These are phyloP conservation scores for Bombardia bombarda DNA, from an alignment of 495 filamentous ascomycete species.

Conservation along the genomic window DNA sequence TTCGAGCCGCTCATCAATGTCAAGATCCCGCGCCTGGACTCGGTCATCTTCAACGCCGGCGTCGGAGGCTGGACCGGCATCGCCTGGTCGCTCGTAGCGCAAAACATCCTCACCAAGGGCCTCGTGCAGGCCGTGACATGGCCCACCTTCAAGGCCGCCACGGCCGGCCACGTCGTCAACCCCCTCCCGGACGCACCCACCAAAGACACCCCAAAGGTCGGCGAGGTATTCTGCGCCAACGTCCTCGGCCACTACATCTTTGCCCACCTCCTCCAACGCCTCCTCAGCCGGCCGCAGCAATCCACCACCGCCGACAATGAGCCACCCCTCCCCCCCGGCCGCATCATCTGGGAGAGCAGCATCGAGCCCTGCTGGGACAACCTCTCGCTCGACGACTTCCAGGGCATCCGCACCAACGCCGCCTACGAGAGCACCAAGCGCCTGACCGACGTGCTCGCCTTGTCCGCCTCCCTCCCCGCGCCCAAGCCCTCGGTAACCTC, in stretches of 20 bases:
- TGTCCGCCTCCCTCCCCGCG: slow-evolving; percentile 64
- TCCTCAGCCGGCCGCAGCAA: slow-evolving; percentile 49
- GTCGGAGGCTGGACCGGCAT: slow-evolving; percentile 80
- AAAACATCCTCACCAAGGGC: slow-evolving; percentile 51
- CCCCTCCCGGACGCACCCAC: slow-evolving; percentile 21
- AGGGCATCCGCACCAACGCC: slow-evolving; percentile 50
- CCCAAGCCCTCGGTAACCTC: slow-evolving; percentile 45
- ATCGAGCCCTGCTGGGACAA: slow-evolving; percentile 54
- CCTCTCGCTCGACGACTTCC: slow-evolving; percentile 64
- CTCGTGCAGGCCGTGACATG: slow-evolving; percentile 63
- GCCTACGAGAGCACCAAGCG: slow-evolving; percentile 85
- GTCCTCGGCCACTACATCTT: slow-evolving; percentile 94
- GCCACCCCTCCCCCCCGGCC: slow-evolving; percentile 34
- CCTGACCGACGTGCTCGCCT: slow-evolving; percentile 70
- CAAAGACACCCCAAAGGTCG: slow-evolving; percentile 22
- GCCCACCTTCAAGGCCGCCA: slow-evolving; percentile 65
- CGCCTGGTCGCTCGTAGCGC: slow-evolving; percentile 57
- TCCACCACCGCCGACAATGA: no score
- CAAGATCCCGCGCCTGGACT: slow-evolving; percentile 64
- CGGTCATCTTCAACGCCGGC: slow-evolving; percentile 80
- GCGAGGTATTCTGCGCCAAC: slow-evolving; percentile 81
- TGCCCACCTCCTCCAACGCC: slow-evolving; percentile 64
- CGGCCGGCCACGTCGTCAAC: slow-evolving; percentile 44
- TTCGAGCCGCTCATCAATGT: slow-evolving; percentile 35
- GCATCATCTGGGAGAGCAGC: slow-evolving; percentile 80